phyloP scores from a whole-genome alignment of 192 early-diverging fungal genomes.

The Globomyces pollinis-pini region DNA sequence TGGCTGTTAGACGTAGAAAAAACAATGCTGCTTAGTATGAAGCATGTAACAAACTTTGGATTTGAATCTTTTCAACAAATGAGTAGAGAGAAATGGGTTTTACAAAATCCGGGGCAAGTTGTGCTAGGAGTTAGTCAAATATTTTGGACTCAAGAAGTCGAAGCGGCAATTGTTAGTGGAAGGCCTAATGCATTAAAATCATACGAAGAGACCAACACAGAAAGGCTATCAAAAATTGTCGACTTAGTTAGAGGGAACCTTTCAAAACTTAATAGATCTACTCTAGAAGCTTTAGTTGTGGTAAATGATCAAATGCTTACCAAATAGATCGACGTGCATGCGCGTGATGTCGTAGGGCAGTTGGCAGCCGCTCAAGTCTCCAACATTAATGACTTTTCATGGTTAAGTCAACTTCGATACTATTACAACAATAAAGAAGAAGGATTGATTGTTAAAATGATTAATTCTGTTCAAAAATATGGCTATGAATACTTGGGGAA shows the following conservation, averaged over 20 bases:
- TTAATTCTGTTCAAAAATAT: conserved; percentile 55
- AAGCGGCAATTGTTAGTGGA: conserved; percentile 39
- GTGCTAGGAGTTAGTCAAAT: conserved; percentile 51
- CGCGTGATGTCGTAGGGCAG: conserved; percentile 43
- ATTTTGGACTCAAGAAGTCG: conserved; percentile 56
- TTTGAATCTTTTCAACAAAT: conserved; percentile 35
- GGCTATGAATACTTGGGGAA: conserved; percentile 60
- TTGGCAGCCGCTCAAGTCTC: conserved; percentile 39
- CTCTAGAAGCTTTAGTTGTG: conserved; percentile 51
- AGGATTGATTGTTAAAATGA: conserved; percentile 48
- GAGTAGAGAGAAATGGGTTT: conserved; percentile 48
- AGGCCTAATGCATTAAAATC: conserved; percentile 35
- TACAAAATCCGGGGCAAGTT: conserved; percentile 57
- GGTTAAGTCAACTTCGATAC: conserved; percentile 52
- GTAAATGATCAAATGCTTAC: no score
- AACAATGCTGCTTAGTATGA: conserved; percentile 43
- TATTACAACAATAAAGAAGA: conserved; percentile 17
- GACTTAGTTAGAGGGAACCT: conserved; percentile 51
- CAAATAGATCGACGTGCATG: conserved; percentile 61
- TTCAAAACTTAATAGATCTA: conserved; percentile 35
- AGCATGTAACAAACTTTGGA: conserved; percentile 30
- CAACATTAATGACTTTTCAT: conserved; percentile 40
- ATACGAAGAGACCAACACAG: conserved; percentile 38
- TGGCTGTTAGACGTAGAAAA: conserved; percentile 54
- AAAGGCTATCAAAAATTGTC: conserved; percentile 42